phyloP scores from a whole-genome alignment of 805 yeast species.

The Saturnispora bothae region DNA sequence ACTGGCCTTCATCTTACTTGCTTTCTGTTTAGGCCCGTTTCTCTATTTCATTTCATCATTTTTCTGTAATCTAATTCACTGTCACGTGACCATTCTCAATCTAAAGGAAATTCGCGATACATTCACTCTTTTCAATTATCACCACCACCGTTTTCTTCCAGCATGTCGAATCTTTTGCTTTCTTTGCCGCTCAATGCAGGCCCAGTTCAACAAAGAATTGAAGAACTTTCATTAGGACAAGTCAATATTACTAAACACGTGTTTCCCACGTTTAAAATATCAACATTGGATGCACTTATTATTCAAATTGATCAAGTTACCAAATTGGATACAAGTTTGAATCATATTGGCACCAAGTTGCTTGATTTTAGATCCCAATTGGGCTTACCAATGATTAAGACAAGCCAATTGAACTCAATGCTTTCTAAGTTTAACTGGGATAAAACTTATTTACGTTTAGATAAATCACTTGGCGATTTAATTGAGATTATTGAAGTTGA shows the following conservation, averaged over 20 bases:
- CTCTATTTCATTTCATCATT: too few species aligned
- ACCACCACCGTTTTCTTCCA: too few species aligned
- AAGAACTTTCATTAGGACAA: slow-evolving; percentile 47
- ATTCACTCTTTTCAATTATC: too few species aligned
- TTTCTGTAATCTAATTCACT: too few species aligned
- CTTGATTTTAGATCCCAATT: slow-evolving; percentile 58
- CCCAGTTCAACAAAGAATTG: slow-evolving; percentile 36
- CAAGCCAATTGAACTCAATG: not conserved
- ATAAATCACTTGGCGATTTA: slow-evolving; percentile 70
- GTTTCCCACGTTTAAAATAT: slow-evolving; percentile 84
- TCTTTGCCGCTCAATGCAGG: slow-evolving; percentile 24
- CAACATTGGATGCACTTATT: slow-evolving; percentile 86
- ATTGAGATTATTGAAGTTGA: slow-evolving; percentile 63
- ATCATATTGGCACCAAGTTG: slow-evolving; percentile 57
- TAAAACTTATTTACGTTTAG: slow-evolving; percentile 73
- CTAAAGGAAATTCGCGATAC: too few species aligned
- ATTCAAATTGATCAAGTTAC: slow-evolving; percentile 82
- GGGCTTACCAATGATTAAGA: slow-evolving; percentile 1
- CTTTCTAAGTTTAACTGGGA: slow-evolving; percentile 64
- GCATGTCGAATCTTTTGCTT: slow-evolving; percentile 17
- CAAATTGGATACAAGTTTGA: slow-evolving; percentile 73
- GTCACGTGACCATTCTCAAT: too few species aligned
- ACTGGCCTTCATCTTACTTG: too few species aligned
- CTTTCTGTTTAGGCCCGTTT: too few species aligned
- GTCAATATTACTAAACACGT: slow-evolving; percentile 45